Evolutionary conservation across 208 protist genomes (phyloP), one percentile per base, ranked within the genome.

Genomic region (Trypanosoma platydactyli): DNA sequence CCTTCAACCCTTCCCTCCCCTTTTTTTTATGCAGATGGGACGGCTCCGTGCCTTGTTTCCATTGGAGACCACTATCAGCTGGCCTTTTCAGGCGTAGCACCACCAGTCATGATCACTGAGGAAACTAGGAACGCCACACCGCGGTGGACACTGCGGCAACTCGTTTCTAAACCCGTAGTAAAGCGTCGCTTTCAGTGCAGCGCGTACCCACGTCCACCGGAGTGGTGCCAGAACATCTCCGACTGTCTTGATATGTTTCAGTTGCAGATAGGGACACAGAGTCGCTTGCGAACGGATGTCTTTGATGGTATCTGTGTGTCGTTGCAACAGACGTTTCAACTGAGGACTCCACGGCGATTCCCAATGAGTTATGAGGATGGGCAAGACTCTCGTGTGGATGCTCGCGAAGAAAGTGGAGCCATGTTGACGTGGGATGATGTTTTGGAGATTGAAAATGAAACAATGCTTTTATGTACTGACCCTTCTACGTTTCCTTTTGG

Each of bases 241-340:
- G 87, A 89, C 30, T 86, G 77, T 41, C 76, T 86, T 45, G 78
- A 91, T 60, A 74, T 91, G 29, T 91, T 94, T 63, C 82, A 85
- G 63, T 73, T 90, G 6, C 81, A 93, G 51, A 73, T 93, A 20
- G 87, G 87, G 9, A 66, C 70, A 41, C 82, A 80, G 57, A 90
- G 87, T 55, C 83, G 78, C 57, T 73, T 93, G 20, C 61, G 70
- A 48, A 79, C 50, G 30, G 73, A 84, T 73, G 64, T 83, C 41
- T 69, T 61, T 65, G 68, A 70, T 42, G 86, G 86, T 2, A 88
- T 88, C 35, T 88, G 81, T 54, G 76, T 90, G 1, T 93, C 87
- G 9, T 24, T 88, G n/a, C 82, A 78, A 64, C 74, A 83, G 64
- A 59, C 40, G 24, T 90, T 83, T 74, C 46, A 48, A 24, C 74